Evolutionary conservation across 768 basidiomycete genomes (phyloP).

Genomic region (Tylopilus sp.): DNA sequence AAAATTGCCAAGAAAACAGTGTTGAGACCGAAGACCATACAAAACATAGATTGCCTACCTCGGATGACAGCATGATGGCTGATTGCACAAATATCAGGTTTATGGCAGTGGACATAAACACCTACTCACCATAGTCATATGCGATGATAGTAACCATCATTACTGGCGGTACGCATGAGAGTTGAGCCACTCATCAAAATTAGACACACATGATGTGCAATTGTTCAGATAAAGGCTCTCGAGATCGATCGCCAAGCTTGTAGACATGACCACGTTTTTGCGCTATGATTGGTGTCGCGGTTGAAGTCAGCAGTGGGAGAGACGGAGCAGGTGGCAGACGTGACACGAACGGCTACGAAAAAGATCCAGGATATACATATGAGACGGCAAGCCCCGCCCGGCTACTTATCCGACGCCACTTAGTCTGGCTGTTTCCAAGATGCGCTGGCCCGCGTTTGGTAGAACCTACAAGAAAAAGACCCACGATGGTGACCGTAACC

Average conservation of each 20-base stretch:
- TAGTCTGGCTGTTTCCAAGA: too few relatives aligned
- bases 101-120: not conserved
- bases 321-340: not conserved
- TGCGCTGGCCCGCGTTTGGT: too few relatives aligned
- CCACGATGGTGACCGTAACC: not conserved
- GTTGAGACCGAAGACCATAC: not conserved
- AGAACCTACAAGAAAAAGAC: not conserved
- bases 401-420: too few relatives aligned
- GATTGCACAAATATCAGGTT: not conserved
- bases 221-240: conserved; percentile 5
- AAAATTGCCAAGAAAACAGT: too few relatives aligned
- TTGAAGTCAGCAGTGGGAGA: not conserved
- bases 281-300: not conserved
- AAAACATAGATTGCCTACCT: conserved; percentile 1
- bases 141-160: not conserved
- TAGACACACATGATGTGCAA: conserved; percentile 2
- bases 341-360: too few relatives aligned
- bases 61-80: conserved; percentile 6
- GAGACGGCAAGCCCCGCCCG: too few relatives aligned
- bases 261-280: conserved; percentile 2
- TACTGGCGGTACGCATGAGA: conserved; percentile 1
- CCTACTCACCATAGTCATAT: conserved; percentile 7
- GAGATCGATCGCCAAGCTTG: not conserved
- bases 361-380: too few relatives aligned
- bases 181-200: not conserved